Base-by-base conservation (phyloP, 805 yeast genomes). In the Cyberlindnera lachancei region DNA sequence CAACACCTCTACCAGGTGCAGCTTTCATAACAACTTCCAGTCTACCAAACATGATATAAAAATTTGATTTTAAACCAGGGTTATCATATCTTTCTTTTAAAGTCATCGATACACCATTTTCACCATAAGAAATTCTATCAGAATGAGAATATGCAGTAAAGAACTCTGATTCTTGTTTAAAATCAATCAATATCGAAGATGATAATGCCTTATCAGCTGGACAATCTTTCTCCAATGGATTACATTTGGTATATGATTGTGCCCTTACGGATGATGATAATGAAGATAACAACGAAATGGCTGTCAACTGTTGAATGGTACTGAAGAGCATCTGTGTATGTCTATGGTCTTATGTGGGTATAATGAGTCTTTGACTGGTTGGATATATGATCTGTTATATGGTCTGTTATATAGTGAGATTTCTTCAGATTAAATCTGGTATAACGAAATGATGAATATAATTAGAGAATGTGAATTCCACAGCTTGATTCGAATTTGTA, bases 41-140 rank as follows among this genome's bases (percentile, higher is more conserved):
- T 42, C 75, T 75, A 37, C 96, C 96, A 56, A 78, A 88, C 92
- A 87, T 83, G 46, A 88, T 73, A 60, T 85, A 85, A 55, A 81
- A 85, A 41, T 79, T 70, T 5, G 95, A 84, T 44, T 66, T 68
- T 34, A 86, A 58, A 6, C 87, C 70, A 4, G 96, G 96, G 51
- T 83, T 81, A 52, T 85, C 92, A 37, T 64, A 77, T 44, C 79
- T 64, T 42, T 77, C 63, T 3, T 69, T 63, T 25, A 88, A 54
- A 2, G 79, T 69, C 45, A 88, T 55, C 24, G 59, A 50, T 10
- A 78, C 57, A n/a, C 96, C 96, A 18, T 70, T 69, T 7, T 59
- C 63, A 7, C 62, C 43, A 45, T 65, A 65, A 31, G 64, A 68
- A 4, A 72, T 53, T 37, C 70, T 51, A 18, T 61, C 53, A 15